phyloP scores from a whole-genome alignment of 2,329 filamentous ascomycete species.

The Fusarium heterosporum region DNA sequence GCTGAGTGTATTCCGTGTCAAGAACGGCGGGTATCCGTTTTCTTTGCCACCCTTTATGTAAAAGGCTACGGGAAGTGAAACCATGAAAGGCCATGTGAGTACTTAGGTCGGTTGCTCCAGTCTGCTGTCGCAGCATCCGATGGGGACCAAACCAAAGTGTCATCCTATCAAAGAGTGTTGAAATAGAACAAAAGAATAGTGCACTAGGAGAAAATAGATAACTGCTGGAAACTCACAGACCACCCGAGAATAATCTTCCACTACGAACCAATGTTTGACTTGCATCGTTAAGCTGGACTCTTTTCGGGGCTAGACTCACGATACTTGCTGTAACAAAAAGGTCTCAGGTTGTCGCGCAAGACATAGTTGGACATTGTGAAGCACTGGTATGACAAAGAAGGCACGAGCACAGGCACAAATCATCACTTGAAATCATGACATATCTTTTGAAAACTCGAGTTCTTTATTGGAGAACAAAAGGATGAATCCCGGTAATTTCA shows the following conservation, averaged over 20 bases:
- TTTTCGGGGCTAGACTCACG: not conserved
- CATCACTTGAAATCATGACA: constrained; percentile 5
- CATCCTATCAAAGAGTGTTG: not conserved
- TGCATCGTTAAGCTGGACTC: not conserved
- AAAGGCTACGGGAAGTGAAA: constrained; percentile 18
- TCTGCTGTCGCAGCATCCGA: not conserved
- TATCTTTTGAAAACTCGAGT: constrained; percentile 48
- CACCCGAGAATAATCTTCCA: not conserved
- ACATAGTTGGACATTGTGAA: not conserved
- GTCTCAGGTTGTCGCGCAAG: not conserved
- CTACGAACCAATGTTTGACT: not conserved
- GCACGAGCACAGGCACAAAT: not conserved
- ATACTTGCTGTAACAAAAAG: not conserved
- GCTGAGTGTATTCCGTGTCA: constrained; percentile 90
- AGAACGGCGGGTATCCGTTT: constrained; percentile 96
- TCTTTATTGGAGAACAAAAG: constrained; percentile 56
- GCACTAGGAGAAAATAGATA: constrained; percentile 17
- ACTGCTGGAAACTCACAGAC: constrained; percentile 7
- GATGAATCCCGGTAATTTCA: constrained; percentile 56
- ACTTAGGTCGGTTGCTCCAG: not conserved
- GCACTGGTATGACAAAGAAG: not conserved
- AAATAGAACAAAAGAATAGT: constrained; percentile 14
- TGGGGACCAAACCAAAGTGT: not conserved
- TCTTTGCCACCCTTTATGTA: constrained; percentile 88
- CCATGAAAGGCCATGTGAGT: not conserved